A percentile compares a stretch with the other conserved stretches of the same genome.
These are phyloP conservation scores for Boletus semigastroideus DNA, from an alignment of 1,284 basidiomycete genomes.

Conservation along the genomic window DNA sequence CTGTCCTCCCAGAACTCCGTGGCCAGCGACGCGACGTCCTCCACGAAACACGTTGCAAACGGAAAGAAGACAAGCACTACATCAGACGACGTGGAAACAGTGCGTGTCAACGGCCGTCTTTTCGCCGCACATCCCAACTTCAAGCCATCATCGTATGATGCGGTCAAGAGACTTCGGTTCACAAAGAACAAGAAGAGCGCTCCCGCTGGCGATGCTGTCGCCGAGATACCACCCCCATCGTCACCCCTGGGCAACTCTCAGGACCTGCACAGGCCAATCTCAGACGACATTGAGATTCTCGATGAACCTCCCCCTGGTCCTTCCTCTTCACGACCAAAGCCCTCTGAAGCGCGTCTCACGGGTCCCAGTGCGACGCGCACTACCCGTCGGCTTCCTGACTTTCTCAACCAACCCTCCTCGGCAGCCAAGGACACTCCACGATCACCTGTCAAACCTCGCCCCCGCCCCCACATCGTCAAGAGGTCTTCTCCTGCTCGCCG, in stretches of 20 bases:
- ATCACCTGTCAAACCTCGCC: conserved; percentile 9
- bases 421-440: not conserved
- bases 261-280: conserved; percentile 22
- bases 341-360: not conserved
- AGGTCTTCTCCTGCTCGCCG: conserved; percentile 1
- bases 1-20: conserved; percentile 30
- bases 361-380: not conserved
- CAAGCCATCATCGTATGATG: conserved; percentile 13
- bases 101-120: conserved; percentile 18
- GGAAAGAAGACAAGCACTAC: not conserved
- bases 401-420: conserved; percentile 2
- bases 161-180: conserved; percentile 35
- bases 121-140: conserved; percentile 26
- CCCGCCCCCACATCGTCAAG: conserved; percentile 6
- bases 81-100: conserved; percentile 6
- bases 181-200: conserved; percentile 31
- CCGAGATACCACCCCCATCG: conserved; percentile 18
- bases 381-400: not conserved
- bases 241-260: conserved; percentile 29
- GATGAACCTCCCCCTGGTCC: not conserved
- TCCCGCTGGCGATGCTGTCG: not conserved
- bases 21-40: conserved; percentile 8
- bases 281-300: conserved; percentile 15
- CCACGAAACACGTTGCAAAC: conserved; percentile 13
- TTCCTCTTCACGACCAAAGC: conserved; percentile 2